These are phyloP conservation scores for Protomyces macrosporus DNA, from an alignment of 1,139 yeast genomes.

Conservation along the genomic window DNA sequence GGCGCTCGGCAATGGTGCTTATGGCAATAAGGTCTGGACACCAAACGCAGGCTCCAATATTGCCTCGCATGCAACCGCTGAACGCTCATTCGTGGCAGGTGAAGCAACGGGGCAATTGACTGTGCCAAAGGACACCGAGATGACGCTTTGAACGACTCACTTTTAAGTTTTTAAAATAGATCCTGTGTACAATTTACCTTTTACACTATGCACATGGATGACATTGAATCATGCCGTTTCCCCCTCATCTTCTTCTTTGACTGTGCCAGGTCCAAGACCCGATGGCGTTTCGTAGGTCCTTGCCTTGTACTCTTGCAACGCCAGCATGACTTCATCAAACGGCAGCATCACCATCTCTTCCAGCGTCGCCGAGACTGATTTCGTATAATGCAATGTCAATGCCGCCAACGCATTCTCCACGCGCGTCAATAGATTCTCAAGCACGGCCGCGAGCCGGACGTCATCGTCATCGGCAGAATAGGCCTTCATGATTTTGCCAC, in stretches of 20 bases:
- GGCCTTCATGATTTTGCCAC: slow-evolving; percentile 12
- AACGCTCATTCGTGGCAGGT: slow-evolving; percentile 16
- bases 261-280: background rate
- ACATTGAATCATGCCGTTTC: background rate
- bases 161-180: background rate
- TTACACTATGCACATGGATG: background rate
- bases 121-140: slow-evolving; percentile 15
- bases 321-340: background rate
- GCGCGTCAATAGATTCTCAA: slow-evolving; percentile 22
- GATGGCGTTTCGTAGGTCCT: background rate
- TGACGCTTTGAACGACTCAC: background rate
- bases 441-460: slow-evolving; percentile 18
- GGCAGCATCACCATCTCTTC: background rate
- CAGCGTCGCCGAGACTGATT: background rate
- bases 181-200: background rate
- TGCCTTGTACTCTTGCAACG: background rate
- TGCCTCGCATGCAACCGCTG: slow-evolving; percentile 4
- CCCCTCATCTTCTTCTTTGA: background rate
- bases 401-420: slow-evolving; percentile 22
- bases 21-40: slow-evolving; percentile 24
- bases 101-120: slow-evolving; percentile 14
- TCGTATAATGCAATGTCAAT: slow-evolving; percentile 13
- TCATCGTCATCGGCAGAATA: slow-evolving; percentile 18
- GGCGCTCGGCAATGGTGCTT: slow-evolving; percentile 4
- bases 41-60: background rate